Evolutionary conservation across 768 basidiomycete species (phyloP).

Genomic region (Thelephora ganbajun): DNA sequence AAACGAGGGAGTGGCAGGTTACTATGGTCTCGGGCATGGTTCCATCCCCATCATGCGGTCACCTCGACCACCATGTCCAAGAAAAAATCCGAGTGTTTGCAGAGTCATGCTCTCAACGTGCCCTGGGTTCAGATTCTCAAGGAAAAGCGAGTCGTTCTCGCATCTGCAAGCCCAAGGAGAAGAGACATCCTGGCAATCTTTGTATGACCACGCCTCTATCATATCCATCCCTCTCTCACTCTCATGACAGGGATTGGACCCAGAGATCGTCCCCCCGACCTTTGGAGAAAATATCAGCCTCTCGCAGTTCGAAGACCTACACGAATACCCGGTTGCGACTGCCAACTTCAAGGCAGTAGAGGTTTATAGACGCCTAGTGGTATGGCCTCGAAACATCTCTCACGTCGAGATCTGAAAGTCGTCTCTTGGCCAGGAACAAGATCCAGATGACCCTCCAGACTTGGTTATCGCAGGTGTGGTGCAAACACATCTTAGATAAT

Average conservation of each 20-base stretch:
- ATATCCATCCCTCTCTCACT: not conserved
- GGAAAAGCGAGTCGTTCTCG: slow-evolving; percentile 70
- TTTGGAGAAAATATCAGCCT: slow-evolving; percentile 72
- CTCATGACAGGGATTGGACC: slow-evolving; percentile 37
- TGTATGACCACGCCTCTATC: slow-evolving; percentile 31
- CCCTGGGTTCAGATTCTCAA: slow-evolving; percentile 52
- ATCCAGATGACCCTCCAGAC: slow-evolving; percentile 62
- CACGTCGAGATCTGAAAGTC: too few relatives aligned
- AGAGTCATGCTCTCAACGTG: slow-evolving; percentile 48
- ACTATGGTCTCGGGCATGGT: too few relatives aligned
- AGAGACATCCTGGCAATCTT: slow-evolving; percentile 69
- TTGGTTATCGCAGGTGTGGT: slow-evolving; percentile 59
- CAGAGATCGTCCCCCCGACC: slow-evolving; percentile 59
- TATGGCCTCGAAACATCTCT: slow-evolving; percentile 17
- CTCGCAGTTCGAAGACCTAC: slow-evolving; percentile 51
- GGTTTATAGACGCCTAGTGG: slow-evolving; percentile 75
- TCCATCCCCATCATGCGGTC: too few relatives aligned
- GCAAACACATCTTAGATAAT: not conserved
- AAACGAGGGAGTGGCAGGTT: too few relatives aligned
- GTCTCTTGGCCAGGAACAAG: slow-evolving; percentile 20
- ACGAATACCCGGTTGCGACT: slow-evolving; percentile 66
- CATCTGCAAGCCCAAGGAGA: slow-evolving; percentile 77
- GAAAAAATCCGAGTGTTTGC: slow-evolving; percentile 20
- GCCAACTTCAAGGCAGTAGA: slow-evolving; percentile 73
- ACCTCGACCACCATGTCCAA: too few relatives aligned